Evolutionary conservation across 371 early-diverging fungal species (phyloP).

Genomic region (Vairimorpha necatrix): DNA sequence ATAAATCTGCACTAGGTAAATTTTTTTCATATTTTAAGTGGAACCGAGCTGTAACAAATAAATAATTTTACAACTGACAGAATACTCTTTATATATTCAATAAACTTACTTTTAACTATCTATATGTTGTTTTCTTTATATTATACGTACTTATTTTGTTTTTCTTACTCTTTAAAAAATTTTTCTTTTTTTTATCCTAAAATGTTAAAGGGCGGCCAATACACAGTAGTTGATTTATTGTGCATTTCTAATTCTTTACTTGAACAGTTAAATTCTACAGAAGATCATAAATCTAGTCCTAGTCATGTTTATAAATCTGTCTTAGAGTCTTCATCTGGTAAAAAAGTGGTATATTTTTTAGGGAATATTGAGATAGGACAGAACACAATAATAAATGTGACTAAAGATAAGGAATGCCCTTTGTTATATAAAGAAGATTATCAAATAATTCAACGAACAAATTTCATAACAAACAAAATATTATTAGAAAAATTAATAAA

Average conservation of each 20-base stretch:
- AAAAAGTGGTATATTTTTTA: conserved; percentile 30
- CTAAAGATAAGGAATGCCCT: neutral
- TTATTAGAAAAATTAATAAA: conserved; percentile 12
- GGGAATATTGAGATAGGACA: conserved; percentile 25
- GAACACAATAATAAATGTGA: conserved; percentile 3
- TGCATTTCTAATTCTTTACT: conserved; percentile 16
- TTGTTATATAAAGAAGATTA: conserved; percentile 11
- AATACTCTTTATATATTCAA: no score
- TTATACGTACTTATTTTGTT: no score
- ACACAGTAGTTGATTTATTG: conserved; percentile 10
- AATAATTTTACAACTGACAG: no score
- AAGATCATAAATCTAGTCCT: neutral
- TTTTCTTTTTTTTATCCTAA: neutral
- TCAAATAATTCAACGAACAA: neutral
- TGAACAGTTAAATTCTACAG: neutral
- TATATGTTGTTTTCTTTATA: no score
- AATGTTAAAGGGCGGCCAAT: conserved; percentile 10
- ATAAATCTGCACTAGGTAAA: no score
- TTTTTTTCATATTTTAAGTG: no score
- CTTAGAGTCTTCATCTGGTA: neutral
- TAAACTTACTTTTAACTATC: no score
- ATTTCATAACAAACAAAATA: conserved; percentile 4
- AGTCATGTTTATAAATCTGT: conserved; percentile 9
- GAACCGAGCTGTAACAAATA: no score
- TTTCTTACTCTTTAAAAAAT: no score